phyloP scores from a whole-genome alignment of 2,329 filamentous ascomycete species.

The Colletotrichum sansevieriae region DNA sequence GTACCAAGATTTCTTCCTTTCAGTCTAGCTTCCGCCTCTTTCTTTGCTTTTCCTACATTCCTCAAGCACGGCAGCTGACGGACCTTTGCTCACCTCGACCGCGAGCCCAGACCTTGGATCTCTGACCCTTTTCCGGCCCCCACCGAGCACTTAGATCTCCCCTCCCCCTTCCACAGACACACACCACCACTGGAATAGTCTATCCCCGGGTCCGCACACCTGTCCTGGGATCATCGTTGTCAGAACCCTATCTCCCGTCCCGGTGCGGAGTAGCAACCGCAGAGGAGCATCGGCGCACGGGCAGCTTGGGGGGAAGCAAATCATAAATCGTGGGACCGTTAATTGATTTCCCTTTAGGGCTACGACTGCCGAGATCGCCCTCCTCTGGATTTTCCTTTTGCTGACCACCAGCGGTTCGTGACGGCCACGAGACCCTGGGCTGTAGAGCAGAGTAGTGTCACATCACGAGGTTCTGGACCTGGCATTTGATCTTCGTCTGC shows the following conservation, averaged over 20 bases:
- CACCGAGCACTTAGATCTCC: neutral
- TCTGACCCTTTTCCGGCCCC: slow-evolving; percentile 2
- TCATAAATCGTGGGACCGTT: slow-evolving; percentile 18
- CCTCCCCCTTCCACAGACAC: neutral
- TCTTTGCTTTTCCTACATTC: slow-evolving; percentile 34
- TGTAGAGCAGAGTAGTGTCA: slow-evolving; percentile 4
- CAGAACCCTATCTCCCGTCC: slow-evolving; percentile 31
- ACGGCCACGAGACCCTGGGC: slow-evolving; percentile 9
- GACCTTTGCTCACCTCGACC: neutral
- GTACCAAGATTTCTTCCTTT: neutral
- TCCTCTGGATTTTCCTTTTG: neutral
- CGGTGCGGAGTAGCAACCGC: slow-evolving; percentile 24
- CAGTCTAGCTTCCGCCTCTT: neutral
- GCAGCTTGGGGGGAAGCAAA: slow-evolving; percentile 7
- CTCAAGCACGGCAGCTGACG: slow-evolving; percentile 21
- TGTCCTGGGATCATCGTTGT: slow-evolving; percentile 37
- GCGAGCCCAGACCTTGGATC: neutral
- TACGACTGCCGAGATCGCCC: slow-evolving; percentile 15
- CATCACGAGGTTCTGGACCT: slow-evolving; percentile 29
- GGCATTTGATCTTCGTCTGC: slow-evolving; percentile 24
- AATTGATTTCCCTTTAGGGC: slow-evolving; percentile 1
- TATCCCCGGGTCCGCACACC: slow-evolving; percentile 29
- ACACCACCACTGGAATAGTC: neutral
- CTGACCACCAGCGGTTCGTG: slow-evolving; percentile 4
- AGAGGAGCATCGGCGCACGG: slow-evolving; percentile 1